Evolutionary conservation across 306 rosid species (phyloP), one percentile per base, ranked within the genome.

Genomic region (Cicer yamashitae): DNA sequence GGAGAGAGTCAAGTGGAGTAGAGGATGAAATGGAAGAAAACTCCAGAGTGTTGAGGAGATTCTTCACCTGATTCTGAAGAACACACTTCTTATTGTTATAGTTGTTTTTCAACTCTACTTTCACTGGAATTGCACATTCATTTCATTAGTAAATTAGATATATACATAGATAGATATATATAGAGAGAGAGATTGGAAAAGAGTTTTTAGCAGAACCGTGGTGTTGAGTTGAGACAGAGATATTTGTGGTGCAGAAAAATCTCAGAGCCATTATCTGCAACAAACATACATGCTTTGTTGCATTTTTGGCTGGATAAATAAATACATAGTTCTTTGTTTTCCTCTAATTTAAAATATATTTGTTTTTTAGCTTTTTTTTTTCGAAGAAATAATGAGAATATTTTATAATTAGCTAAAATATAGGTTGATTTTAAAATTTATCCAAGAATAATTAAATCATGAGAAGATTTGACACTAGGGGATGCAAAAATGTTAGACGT

Each of bases 1-100:
- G 84, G 47, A 84, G 87, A 81, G 87, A 74, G 15, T 81, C 39
- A 56, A 84, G 71, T 7, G 98, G 96, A 70, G 90, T 77, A 40
- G 88, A 10, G 7, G 88, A 81, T 45, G 79, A 53, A 40, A 82
- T 56, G 25, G 84, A 76, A 71, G 84, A 70, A 80, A 73, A n/a
- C 2, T 60, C 18, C 10, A 60, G 0, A 34, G 67, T 34, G 67
- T 34, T 60, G 44, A 34, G 2, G 67, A 60, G 45, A 10, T 13
- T 60, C 45, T 13, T 60, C 18, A 60, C 20, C 2, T 60, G 13
- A 10, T 60, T 43, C 18, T 54, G 60, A 60, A 13, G 17, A 60
- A 34, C 2, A 34, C 20, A 60, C 44, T 60, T 60, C 3, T 60
- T 60, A 34, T 60, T 30, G 34, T 30, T 30, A 30, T 30, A 3